Conservation (phyloP, 768 basidiomycete genomes). For the Candolleomyces aberdarensis region DNA sequence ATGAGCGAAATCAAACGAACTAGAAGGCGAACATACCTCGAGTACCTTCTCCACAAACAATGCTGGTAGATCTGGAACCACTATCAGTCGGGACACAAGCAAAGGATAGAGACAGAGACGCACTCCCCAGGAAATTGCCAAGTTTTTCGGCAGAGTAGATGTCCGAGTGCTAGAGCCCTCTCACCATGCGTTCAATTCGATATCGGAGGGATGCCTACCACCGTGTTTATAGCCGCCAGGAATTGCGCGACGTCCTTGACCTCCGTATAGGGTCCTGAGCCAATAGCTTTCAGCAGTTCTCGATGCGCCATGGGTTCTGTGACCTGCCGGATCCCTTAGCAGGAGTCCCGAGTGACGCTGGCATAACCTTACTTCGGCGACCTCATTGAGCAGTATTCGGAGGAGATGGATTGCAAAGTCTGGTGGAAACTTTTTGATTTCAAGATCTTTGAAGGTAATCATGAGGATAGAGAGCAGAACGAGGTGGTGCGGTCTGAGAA, state of each 20-base stretch:
- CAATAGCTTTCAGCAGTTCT: conserved; percentile 45
- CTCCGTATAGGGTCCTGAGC: conserved; percentile 42
- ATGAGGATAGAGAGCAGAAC: conserved; percentile 62
- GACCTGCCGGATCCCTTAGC: conserved; percentile 40
- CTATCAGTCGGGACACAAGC: not conserved
- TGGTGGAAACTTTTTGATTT: conserved; percentile 50
- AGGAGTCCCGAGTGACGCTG: not conserved
- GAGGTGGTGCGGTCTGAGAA: conserved; percentile 76
- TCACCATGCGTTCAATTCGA: not conserved
- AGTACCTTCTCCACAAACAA: conserved; percentile 52
- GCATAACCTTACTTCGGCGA: conserved; percentile 55
- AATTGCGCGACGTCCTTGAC: conserved; percentile 40
- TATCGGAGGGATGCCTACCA: conserved; percentile 24
- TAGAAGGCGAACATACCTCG: conserved; percentile 3
- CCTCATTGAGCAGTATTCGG: conserved; percentile 65
- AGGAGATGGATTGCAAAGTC: conserved; percentile 61
- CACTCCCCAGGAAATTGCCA: conserved; percentile 59
- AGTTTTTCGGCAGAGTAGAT: conserved; percentile 56
- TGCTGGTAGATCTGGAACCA: conserved; percentile 43
- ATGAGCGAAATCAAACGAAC: not conserved
- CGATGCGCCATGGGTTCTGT: conserved; percentile 54
- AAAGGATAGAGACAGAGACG: conserved; percentile 10
- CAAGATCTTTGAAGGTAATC: conserved; percentile 59
- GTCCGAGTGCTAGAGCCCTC: conserved; percentile 36
- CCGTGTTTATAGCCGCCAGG: conserved; percentile 41